phyloP scores from a whole-genome alignment of 257 asterid species.

The Plantago elongata region DNA sequence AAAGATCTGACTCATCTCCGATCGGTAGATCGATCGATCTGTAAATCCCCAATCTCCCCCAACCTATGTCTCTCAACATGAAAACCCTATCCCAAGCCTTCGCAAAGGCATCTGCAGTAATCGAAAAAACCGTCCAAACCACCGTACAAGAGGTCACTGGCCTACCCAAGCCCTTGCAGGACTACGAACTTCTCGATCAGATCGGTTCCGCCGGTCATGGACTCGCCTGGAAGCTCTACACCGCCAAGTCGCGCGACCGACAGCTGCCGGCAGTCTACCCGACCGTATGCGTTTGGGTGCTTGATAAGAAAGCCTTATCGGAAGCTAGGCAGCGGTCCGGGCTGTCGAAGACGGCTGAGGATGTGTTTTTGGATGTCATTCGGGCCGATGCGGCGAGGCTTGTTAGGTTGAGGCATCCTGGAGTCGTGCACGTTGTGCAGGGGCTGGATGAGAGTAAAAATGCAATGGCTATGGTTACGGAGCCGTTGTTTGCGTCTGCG shows the following conservation, averaged over 20 bases:
- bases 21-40: conserved; percentile 21
- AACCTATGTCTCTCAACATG: conserved; percentile 83
- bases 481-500: conserved; percentile 85
- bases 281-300: conserved; percentile 83
- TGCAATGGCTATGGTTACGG: conserved; percentile 96
- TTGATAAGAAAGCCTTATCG: conserved; percentile 76
- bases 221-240: conserved; percentile 81
- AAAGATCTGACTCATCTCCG: conserved; percentile 39
- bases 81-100: conserved; percentile 88
- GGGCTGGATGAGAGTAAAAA: conserved; percentile 92
- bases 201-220: conserved; percentile 98
- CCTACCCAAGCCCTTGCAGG: conserved; percentile 77
- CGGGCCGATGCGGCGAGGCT: conserved; percentile 90
- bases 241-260: conserved; percentile 77
- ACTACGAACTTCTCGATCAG: conserved; percentile 75
- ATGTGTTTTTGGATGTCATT: conserved; percentile 71
- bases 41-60: neutral
- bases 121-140: conserved; percentile 94
- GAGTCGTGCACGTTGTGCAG: conserved; percentile 94
- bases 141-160: conserved; percentile 98
- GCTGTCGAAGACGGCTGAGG: conserved; percentile 82
- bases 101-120: conserved; percentile 91
- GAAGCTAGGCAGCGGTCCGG: conserved; percentile 89
- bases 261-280: conserved; percentile 67
- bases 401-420: conserved; percentile 97